Evolutionary conservation across 129 eudicot species (phyloP).

Genomic region (Logfia minima): DNA sequence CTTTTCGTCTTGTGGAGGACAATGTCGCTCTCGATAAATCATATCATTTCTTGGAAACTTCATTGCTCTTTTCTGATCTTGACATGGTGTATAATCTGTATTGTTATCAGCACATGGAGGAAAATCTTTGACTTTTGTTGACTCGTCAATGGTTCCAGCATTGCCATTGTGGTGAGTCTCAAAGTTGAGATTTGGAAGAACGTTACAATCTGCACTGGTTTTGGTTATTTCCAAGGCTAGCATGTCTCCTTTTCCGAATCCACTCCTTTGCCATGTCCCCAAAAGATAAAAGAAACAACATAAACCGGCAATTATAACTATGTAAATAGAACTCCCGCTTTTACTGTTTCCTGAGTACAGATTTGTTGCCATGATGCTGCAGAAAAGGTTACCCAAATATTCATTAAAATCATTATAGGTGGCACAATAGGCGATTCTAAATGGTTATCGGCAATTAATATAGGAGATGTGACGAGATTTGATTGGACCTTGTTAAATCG

Average conservation of each 20-base stretch:
- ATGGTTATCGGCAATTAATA: too few species aligned
- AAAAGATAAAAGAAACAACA: conserved; percentile 33
- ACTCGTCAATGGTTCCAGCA: not conserved
- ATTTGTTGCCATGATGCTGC: conserved; percentile 32
- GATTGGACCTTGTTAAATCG: too few species aligned
- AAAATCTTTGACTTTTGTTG: conserved; percentile 1
- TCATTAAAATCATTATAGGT: not conserved
- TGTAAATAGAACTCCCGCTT: conserved; percentile 19
- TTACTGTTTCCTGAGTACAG: conserved; percentile 26
- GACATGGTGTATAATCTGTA: conserved; percentile 77
- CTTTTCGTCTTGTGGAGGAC: conserved; percentile 64
- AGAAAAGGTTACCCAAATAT: conserved; percentile 3
- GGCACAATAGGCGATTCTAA: not conserved
- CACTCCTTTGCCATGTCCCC: conserved; percentile 31
- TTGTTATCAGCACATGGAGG: conserved; percentile 31
- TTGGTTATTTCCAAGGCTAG: conserved; percentile 23
- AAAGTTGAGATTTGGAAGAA: conserved; percentile 21
- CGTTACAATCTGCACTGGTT: conserved; percentile 16
- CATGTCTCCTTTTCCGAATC: conserved; percentile 31
- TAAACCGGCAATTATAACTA: conserved; percentile 18
- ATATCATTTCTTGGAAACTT: conserved; percentile 60
- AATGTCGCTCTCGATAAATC: conserved; percentile 71
- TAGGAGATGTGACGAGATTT: too few species aligned
- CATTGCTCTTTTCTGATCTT: conserved; percentile 75
- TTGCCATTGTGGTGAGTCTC: conserved; percentile 37